Evolutionary conservation across 2,329 filamentous ascomycete species (phyloP).

Genomic region (Stachybotrys echinatus): DNA sequence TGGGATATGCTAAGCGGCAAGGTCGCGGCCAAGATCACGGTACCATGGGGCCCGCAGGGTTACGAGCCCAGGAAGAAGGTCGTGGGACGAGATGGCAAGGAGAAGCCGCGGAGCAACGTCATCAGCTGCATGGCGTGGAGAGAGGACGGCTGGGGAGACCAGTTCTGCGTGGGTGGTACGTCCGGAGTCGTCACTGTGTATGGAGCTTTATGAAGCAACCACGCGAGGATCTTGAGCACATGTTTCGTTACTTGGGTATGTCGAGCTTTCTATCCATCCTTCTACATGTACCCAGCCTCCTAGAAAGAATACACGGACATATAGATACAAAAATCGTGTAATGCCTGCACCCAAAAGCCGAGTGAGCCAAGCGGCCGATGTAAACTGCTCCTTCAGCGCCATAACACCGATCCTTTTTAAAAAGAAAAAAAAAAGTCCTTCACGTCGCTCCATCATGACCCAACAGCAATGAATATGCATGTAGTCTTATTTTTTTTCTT

Average conservation of each 20-base stretch:
- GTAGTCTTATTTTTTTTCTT: no score
- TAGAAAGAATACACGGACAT: no score
- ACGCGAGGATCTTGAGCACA: background rate
- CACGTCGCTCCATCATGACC: no score
- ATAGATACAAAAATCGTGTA: no score
- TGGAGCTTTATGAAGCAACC: constrained; percentile 30
- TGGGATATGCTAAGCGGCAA: constrained; percentile 82
- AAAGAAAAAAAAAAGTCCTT: no score
- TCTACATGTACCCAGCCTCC: background rate
- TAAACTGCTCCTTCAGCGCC: no score
- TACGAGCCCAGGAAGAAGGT: constrained; percentile 43
- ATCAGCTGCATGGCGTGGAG: constrained; percentile 60
- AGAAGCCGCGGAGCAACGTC: constrained; percentile 54
- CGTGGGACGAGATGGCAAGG: constrained; percentile 55
- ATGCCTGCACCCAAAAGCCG: no score
- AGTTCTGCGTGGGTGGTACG: constrained; percentile 61
- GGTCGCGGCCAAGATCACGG: constrained; percentile 54
- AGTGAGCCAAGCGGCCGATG: no score
- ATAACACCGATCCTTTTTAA: no score
- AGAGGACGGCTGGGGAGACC: constrained; percentile 56
- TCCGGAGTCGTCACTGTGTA: constrained; percentile 62
- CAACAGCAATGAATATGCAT: no score
- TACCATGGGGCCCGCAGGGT: constrained; percentile 51
- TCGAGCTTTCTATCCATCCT: background rate
- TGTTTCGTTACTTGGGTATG: no score